Conservation (phyloP, 768 basidiomycete species). For the Pleurotus ostreatus region DNA sequence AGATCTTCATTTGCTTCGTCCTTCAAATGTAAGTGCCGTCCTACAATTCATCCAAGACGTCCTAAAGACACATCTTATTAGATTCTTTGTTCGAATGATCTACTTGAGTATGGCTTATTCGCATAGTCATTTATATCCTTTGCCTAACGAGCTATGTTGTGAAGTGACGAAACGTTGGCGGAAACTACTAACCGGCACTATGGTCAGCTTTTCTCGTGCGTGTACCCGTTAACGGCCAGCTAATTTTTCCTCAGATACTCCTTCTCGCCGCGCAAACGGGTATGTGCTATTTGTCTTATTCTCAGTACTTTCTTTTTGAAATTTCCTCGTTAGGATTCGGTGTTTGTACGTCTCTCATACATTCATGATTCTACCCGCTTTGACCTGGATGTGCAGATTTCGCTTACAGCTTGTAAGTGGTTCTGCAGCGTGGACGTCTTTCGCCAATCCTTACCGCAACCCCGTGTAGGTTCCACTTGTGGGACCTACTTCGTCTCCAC, state of each 20-base stretch:
- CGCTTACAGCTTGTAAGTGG: neutral
- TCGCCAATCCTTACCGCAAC: neutral
- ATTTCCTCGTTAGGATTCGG: neutral
- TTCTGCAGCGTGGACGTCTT: neutral
- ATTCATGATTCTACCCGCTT: neutral
- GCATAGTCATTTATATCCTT: too few relatives aligned
- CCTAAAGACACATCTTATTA: neutral
- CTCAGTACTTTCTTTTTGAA: neutral
- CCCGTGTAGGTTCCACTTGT: neutral
- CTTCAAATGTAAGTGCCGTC: neutral
- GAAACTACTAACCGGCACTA: neutral
- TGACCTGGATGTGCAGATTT: neutral
- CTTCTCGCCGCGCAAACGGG: neutral
- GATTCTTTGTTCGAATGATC: conserved; percentile 5
- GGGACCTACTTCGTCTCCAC: neutral
- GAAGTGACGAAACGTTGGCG: neutral
- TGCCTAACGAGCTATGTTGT: neutral
- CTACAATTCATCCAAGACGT: too few relatives aligned
- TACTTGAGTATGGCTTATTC: neutral
- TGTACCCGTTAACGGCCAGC: neutral
- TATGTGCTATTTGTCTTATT: neutral
- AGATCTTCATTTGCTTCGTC: neutral
- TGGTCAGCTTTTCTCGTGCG: neutral
- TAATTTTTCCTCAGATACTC: neutral
- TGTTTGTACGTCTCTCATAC: neutral